Evolutionary conservation across 768 basidiomycete genomes (phyloP), one percentile per base, ranked within the genome.

Genomic region (Russula griseocarnosa): DNA sequence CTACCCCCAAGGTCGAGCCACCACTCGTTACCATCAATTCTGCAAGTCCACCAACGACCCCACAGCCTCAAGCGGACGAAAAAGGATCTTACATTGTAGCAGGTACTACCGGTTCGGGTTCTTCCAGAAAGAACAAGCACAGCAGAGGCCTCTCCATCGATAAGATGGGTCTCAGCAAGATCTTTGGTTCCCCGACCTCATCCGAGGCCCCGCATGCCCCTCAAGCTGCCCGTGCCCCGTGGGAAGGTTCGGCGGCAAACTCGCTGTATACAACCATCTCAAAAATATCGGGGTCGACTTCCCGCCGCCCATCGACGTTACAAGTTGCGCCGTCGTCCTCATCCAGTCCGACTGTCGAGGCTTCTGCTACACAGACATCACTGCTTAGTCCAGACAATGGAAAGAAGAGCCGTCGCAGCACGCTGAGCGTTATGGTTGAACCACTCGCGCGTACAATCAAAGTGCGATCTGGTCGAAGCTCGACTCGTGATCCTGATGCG

Each of bases 91-190:
- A 69, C 34, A 42, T 60, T 22, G 63, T 63, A 56, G 57, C 67
- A 11, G 70, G 70, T 30, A 68, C 66, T n/a, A 61, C 66, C 36
- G 66, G 60, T 36, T 26, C 73, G 49, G 79, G 78, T 20, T 76
- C 78, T 36, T 77, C 76, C 20, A 73, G 69, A 58, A 73, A 77
- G 42, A 79, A 81, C 61, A 81, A 86, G 26, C 84, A 87, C 67
- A 79, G 81, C 62, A 85, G 85, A 67, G 88, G 88, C 10, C 76
- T 89, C 64, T 90, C 90, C 4, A 76, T 92, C 67, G 91, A 92
- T 77, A 88, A 87, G 73, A 84, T 92, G 68, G 88, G 86, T 11
- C 78, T 93, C 3, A 83, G 84, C 58, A 92, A 89, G 76, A 82
- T 93, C 60, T 87, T 92, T 60, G 82, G 82, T 36, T 72, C 78